Evolutionary conservation across 306 rosid species (phyloP).

Genomic region (Pueraria montana): DNA sequence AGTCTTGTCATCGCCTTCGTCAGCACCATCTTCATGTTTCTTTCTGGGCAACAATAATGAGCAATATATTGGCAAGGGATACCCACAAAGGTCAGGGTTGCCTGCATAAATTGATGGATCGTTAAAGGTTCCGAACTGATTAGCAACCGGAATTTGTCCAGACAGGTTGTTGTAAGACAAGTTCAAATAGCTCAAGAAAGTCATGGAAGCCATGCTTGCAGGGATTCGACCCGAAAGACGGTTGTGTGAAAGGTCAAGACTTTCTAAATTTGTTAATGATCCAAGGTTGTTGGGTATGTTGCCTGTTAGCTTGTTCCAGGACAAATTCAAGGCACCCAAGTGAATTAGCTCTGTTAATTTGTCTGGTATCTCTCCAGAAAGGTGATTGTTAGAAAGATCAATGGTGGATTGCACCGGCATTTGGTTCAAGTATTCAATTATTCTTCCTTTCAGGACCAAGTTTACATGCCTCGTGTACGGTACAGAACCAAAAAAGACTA

Average conservation of each 20-base stretch:
- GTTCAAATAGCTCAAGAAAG: constrained; percentile 40
- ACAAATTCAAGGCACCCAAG: constrained; percentile 13
- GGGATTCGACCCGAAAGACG: constrained; percentile 35
- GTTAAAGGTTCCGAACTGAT: constrained; percentile 14
- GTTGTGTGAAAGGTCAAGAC: constrained; percentile 40
- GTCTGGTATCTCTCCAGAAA: constrained; percentile 24
- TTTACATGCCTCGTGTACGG: neutral
- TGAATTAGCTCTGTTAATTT: constrained; percentile 3
- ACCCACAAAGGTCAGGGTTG: constrained; percentile 35
- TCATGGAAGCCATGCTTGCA: constrained; percentile 33
- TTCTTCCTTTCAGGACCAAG: constrained; percentile 3
- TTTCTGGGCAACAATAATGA: neutral
- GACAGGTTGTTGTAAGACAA: constrained; percentile 43
- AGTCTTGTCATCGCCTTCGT: neutral
- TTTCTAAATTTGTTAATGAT: constrained; percentile 26
- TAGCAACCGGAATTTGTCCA: constrained; percentile 26
- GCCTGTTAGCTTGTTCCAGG: neutral
- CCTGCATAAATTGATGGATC: constrained; percentile 32
- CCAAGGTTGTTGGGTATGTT: constrained; percentile 30
- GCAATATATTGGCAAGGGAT: constrained; percentile 1
- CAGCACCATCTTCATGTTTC: neutral
- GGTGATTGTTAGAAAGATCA: constrained; percentile 6
- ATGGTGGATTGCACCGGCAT: neutral
- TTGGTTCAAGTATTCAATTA: neutral
- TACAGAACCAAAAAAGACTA: neutral